Percentiles rank a stretch among this genome's conserved stretches.
phyloP scores from a whole-genome alignment of 306 rosid genomes.

The Betula pendula region DNA sequence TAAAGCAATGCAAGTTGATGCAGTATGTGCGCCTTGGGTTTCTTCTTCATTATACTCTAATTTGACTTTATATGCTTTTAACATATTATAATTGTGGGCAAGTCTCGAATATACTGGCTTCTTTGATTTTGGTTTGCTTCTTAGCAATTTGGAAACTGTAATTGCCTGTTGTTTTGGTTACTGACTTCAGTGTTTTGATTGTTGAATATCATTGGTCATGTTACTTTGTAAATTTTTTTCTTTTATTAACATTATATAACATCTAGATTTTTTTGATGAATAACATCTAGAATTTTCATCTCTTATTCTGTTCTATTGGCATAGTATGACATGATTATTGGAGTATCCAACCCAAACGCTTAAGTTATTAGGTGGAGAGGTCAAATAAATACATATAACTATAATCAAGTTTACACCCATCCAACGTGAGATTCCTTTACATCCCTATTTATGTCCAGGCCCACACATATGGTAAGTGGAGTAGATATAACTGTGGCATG shows the following conservation, averaged over 20 bases:
- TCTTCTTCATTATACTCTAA: slow-evolving; percentile 6
- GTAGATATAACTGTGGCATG: not conserved
- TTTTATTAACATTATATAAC: not conserved
- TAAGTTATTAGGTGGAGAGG: not conserved
- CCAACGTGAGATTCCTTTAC: no score
- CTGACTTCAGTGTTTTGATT: not conserved
- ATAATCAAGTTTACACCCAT: no score
- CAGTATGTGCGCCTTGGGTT: slow-evolving; percentile 57
- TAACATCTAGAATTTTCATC: not conserved
- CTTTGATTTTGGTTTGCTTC: not conserved
- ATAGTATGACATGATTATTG: not conserved
- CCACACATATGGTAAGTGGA: not conserved
- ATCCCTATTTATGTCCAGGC: no score
- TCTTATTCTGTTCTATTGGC: not conserved
- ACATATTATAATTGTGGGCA: not conserved
- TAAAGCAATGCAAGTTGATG: slow-evolving; percentile 85
- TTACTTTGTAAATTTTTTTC: not conserved
- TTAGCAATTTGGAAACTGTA: not conserved
- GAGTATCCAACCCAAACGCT: not conserved
- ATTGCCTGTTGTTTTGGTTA: not conserved
- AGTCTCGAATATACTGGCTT: not conserved
- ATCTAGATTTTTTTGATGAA: not conserved
- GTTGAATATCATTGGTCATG: not conserved
- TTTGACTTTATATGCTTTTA: slow-evolving; percentile 11
- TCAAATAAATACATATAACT: not conserved